Conservation (phyloP, 352 stramenopile species). For the Phytophthora quininea region DNA sequence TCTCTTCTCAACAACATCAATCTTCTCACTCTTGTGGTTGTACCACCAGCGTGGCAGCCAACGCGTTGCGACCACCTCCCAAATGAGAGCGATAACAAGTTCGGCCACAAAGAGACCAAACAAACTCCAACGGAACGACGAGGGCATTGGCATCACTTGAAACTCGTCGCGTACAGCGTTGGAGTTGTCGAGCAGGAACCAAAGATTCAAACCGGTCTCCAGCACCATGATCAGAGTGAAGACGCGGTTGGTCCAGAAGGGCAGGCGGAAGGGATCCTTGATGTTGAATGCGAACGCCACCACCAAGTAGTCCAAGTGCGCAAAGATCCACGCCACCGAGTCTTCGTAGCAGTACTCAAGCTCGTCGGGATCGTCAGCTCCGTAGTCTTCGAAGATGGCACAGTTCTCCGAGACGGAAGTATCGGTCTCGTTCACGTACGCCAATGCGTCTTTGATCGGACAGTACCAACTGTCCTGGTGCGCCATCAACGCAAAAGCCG, state of each 20-base stretch:
- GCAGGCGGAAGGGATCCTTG: constrained; percentile 46
- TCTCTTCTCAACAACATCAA: background rate
- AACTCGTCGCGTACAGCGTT: constrained; percentile 35
- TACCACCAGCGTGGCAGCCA: constrained; percentile 22
- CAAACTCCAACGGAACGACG: constrained; percentile 40
- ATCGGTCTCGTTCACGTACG: constrained; percentile 21
- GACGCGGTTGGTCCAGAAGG: constrained; percentile 43
- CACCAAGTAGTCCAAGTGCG: constrained; percentile 46
- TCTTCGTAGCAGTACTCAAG: constrained; percentile 38
- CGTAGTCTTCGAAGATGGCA: constrained; percentile 30
- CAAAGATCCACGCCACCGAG: constrained; percentile 48
- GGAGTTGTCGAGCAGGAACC: constrained; percentile 45
- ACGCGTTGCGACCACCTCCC: constrained; percentile 35
- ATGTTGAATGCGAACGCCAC: constrained; percentile 54
- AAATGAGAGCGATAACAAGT: constrained; percentile 19
- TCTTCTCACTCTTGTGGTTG: background rate
- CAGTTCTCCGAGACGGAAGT: constrained; percentile 29
- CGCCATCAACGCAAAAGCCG: constrained; percentile 31
- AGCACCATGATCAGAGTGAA: constrained; percentile 33
- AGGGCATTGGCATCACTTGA: constrained; percentile 42
- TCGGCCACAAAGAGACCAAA: constrained; percentile 41
- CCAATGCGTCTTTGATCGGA: constrained; percentile 25
- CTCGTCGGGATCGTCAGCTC: constrained; percentile 35
- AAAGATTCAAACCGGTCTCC: constrained; percentile 33
- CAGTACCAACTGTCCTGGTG: constrained; percentile 49